Conservation (phyloP, 164 flowering plant species). For the Cinnamomum micranthum region DNA sequence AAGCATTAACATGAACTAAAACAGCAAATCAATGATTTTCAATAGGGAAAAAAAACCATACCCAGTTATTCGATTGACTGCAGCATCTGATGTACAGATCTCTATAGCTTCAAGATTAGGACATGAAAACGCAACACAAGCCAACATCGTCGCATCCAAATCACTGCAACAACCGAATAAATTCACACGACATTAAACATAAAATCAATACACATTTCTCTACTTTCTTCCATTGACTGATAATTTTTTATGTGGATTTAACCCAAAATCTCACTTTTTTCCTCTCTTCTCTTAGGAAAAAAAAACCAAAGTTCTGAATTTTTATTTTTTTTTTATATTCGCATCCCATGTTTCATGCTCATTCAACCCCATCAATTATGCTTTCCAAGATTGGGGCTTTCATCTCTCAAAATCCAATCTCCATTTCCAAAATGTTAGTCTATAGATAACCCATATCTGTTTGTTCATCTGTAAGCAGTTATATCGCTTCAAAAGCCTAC, state of each 20-base stretch:
- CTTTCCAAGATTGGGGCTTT: too few species aligned
- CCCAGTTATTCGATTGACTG: conserved; percentile 85
- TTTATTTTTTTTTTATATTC: too few species aligned
- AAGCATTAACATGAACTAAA: background rate
- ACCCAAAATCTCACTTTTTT: too few species aligned
- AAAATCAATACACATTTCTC: background rate
- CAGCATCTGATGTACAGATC: conserved; percentile 46
- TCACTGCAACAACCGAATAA: conserved; percentile 50
- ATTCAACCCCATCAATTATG: too few species aligned
- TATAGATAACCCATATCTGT: too few species aligned
- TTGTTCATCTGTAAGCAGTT: background rate
- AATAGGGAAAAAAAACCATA: conserved; percentile 20
- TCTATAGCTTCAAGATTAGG: conserved; percentile 79
- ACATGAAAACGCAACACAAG: conserved; percentile 94
- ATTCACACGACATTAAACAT: background rate
- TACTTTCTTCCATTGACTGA: too few species aligned
- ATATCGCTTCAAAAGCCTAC: background rate
- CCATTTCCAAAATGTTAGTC: too few species aligned
- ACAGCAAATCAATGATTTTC: background rate
- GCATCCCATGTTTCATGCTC: too few species aligned
- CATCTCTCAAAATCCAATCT: too few species aligned
- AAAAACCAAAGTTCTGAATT: too few species aligned
- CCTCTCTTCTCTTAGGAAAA: too few species aligned
- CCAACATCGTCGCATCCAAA: conserved; percentile 85
- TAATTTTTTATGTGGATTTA: too few species aligned